Evolutionary conservation across 768 basidiomycete species (phyloP).

Genomic region (Grammothele lineata): DNA sequence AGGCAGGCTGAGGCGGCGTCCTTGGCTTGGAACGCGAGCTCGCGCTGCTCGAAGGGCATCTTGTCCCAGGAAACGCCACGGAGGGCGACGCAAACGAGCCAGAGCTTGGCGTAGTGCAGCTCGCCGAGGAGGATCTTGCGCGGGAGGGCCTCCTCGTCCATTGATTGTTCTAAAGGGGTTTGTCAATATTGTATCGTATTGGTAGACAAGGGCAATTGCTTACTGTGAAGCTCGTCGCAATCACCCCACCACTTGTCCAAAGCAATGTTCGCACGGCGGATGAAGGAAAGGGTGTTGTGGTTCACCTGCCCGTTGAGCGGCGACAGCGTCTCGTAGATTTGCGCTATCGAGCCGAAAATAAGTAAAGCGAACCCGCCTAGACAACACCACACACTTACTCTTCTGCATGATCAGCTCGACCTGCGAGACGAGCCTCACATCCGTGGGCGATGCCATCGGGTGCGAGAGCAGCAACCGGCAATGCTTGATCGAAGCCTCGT

Average conservation of each 20-base stretch:
- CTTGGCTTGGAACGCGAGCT: constrained; percentile 93
- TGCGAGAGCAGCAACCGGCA: constrained; percentile 80
- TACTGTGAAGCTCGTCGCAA: constrained; percentile 81
- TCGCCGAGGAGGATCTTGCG: constrained; percentile 87
- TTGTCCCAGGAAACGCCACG: constrained; percentile 94
- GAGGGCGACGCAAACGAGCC: constrained; percentile 90
- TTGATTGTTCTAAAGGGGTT: constrained; percentile 54
- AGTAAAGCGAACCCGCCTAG: too few relatives aligned
- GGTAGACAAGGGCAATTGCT: constrained; percentile 19
- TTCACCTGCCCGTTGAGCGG: constrained; percentile 85
- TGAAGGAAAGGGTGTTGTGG: constrained; percentile 79
- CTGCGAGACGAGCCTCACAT: constrained; percentile 81
- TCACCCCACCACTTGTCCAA: constrained; percentile 91
- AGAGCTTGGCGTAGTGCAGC: constrained; percentile 89
- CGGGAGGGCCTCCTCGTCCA: constrained; percentile 82
- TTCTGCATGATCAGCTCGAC: constrained; percentile 91
- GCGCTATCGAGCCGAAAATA: constrained; percentile 45
- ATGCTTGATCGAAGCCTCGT: constrained; percentile 82
- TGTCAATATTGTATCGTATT: too few relatives aligned
- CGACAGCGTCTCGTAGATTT: constrained; percentile 88
- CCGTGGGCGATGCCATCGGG: constrained; percentile 85
- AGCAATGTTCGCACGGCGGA: constrained; percentile 80
- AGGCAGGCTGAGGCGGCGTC: constrained; percentile 87
- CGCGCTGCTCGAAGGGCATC: constrained; percentile 92
- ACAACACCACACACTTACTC: constrained; percentile 44